Base-by-base conservation (phyloP, 768 basidiomycete species). In the Naganishia randhawae region DNA sequence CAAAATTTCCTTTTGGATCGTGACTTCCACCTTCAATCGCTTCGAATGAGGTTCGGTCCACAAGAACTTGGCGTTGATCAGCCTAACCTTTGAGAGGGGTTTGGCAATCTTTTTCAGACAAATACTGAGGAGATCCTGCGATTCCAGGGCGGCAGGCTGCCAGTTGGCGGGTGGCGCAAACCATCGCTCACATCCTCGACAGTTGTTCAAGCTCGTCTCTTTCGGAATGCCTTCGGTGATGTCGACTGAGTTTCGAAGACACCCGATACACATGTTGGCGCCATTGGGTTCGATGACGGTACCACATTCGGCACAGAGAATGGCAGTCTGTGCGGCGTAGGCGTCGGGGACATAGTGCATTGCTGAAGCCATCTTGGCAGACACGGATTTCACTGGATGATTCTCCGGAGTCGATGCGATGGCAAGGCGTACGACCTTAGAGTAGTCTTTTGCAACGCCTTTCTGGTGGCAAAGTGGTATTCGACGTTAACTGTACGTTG, bases 1-100 rank as follows among this genome's bases (percentile, higher is more conserved):
- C 72, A 99, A 85, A 57, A 95, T 93, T 85, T 98, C 96, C 83
- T 99, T 99, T 82, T 99, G 96, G 70, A 99, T 93, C 0, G 95
- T 96, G 74, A 99, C 82, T 63, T 95, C 95, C 65, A 99, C 87
- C 53, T 92, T 86, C 70, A 98, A 79, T 41, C 96, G 85, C 76
- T 94, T 93, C 42, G 91, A 93, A 81, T 99, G 95, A 2, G 96
- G 96, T 77, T 99, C 96, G 25, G 96, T 99, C 96, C 96, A 99
- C 75, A 98, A 92, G 80, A 98, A 98, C 71, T 92, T 91, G 1
- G 96, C 96, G 71, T 98, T 95, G n/a, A 96, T 94, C 50, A 99
- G 81, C 55, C 95, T 89, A 31, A 98, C 92, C 83, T 92, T 94
- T 74, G 87, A 88, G 27, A 98, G 83, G 2, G 77, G 77, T 70